Evolutionary conservation across 495 filamentous ascomycete genomes (phyloP).

Genomic region (Staphylotrichum longicolle): DNA sequence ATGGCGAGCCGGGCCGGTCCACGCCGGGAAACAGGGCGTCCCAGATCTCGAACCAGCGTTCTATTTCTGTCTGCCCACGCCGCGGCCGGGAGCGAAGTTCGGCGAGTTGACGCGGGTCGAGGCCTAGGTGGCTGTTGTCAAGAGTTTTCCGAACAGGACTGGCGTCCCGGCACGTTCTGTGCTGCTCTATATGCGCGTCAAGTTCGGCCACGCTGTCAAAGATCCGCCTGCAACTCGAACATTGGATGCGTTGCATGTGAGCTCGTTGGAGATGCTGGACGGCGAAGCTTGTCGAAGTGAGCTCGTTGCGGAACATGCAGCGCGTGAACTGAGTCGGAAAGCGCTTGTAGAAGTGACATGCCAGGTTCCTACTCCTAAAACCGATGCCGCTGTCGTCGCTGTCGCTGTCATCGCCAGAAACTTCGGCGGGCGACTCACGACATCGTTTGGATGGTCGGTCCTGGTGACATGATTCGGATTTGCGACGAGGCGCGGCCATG

Average conservation of each 20-base stretch:
- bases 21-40: neutral
- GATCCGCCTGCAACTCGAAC: neutral
- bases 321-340: neutral
- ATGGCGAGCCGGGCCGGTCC: neutral
- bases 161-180: neutral
- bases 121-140: neutral
- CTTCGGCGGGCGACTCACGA: neutral
- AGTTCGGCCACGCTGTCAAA: neutral
- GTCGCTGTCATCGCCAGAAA: neutral
- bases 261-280: neutral
- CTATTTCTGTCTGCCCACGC: neutral
- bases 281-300: constrained; percentile 1
- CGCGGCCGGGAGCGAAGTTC: neutral
- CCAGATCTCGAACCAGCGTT: neutral
- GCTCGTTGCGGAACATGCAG: neutral
- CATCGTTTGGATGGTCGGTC: neutral
- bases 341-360: neutral
- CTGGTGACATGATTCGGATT: neutral
- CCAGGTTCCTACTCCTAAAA: neutral
- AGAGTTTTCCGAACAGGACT: neutral
- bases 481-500: neutral
- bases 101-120: neutral
- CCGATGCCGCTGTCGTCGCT: neutral
- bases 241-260: neutral
- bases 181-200: neutral